Evolutionary conservation across 2,329 filamentous ascomycete species (phyloP).

Genomic region (Botrytis elliptica): DNA sequence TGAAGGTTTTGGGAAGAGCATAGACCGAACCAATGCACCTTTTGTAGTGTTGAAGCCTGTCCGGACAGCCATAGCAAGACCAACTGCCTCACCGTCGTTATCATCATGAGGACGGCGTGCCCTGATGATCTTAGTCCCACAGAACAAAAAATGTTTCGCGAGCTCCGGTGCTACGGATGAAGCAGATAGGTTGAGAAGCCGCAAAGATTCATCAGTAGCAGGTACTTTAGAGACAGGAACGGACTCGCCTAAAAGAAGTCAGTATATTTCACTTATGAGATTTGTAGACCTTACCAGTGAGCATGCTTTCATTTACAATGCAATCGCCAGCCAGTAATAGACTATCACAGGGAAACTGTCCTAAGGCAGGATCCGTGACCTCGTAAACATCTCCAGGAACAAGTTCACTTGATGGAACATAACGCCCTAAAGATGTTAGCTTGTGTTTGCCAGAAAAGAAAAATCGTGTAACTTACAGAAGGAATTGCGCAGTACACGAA

Average conservation of each 20-base stretch:
- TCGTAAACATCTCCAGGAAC: conserved; percentile 97
- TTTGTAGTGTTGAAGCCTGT: conserved; percentile 99
- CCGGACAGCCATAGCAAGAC: conserved; percentile 85
- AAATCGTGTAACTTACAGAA: conserved; percentile 66
- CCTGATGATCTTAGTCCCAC: conserved; percentile 91
- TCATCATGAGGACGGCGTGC: conserved; percentile 85
- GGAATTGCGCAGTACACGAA: conserved; percentile 87
- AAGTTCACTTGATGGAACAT: conserved; percentile 80
- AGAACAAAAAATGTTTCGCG: conserved; percentile 88
- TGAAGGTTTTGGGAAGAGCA: conserved; percentile 97
- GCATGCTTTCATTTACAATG: conserved; percentile 99
- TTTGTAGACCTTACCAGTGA: conserved; percentile 58
- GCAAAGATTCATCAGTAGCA: conserved; percentile 76
- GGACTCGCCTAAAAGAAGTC: conserved; percentile 67
- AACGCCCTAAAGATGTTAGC: conserved; percentile 59
- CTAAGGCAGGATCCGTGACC: conserved; percentile 86
- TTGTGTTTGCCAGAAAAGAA: conserved; percentile 8
- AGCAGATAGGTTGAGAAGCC: conserved; percentile 71
- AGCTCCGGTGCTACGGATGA: conserved; percentile 80
- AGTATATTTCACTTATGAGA: conserved; percentile 12
- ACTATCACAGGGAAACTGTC: conserved; percentile 89
- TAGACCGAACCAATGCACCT: conserved; percentile 89
- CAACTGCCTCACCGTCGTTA: conserved; percentile 82
- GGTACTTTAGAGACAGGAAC: conserved; percentile 94
- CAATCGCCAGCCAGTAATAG: conserved; percentile 89